Evolutionary conservation across 176 grass and related monocot genomes (phyloP).

Genomic region (Hordeum marinum): DNA sequence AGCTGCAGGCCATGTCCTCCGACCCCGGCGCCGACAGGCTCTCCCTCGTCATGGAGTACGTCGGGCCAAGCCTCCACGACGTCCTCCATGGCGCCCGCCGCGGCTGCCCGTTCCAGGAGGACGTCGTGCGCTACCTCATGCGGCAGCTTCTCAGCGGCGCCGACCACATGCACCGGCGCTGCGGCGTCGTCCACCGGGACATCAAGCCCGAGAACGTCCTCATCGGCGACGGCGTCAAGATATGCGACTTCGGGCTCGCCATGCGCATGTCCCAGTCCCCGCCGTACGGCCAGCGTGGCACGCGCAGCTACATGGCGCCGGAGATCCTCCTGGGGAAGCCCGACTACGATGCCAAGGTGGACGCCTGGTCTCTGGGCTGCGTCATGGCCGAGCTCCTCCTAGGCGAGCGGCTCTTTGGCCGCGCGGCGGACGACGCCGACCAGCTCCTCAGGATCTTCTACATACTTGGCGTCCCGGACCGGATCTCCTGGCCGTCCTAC

Average conservation of each 20-base stretch:
- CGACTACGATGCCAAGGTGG: neutral
- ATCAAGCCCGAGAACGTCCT: conserved; percentile 45
- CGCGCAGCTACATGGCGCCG: neutral
- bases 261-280: neutral
- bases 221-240: conserved; percentile 9
- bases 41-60: conserved; percentile 49
- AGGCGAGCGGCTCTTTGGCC: neutral
- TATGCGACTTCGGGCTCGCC: neutral
- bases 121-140: conserved; percentile 26
- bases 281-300: neutral
- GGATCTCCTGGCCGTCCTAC: neutral
- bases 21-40: neutral
- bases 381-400: neutral
- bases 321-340: neutral
- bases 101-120: conserved; percentile 7
- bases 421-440: neutral
- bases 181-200: conserved; percentile 44
- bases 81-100: neutral
- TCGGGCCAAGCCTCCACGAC: conserved; percentile 31
- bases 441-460: conserved; percentile 5
- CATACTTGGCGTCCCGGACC: neutral
- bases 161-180: conserved; percentile 23
- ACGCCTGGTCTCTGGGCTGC: neutral
- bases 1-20: conserved; percentile 17
- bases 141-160: conserved; percentile 29